Evolutionary conservation across 352 stramenopile genomes (phyloP).

Genomic region (Phytopythium oedochilum): DNA sequence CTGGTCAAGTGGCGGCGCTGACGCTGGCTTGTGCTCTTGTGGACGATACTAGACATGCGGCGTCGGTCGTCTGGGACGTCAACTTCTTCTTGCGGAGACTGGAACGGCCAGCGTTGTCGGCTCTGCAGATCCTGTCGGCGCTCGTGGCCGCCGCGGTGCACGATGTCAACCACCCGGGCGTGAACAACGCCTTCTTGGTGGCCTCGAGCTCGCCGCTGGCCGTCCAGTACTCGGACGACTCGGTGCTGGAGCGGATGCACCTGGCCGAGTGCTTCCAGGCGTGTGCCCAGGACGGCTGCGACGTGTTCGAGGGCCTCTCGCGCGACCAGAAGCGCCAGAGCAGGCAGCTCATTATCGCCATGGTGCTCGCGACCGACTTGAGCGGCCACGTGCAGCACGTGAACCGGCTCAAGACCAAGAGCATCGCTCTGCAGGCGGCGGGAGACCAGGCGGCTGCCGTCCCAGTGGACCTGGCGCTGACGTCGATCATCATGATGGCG

Average conservation of each 20-base stretch:
- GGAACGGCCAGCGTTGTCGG: constrained; percentile 22
- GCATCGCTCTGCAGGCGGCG: constrained; percentile 35
- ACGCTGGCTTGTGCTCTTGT: no score
- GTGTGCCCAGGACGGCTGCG: constrained; percentile 58
- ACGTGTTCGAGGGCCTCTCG: constrained; percentile 62
- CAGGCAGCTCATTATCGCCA: constrained; percentile 70
- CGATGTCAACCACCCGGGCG: constrained; percentile 91
- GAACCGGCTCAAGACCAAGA: constrained; percentile 71
- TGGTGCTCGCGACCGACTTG: constrained; percentile 83
- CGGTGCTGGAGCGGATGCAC: constrained; percentile 87
- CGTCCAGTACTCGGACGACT: constrained; percentile 92
- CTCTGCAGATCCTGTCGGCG: constrained; percentile 67
- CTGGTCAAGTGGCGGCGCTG: no score
- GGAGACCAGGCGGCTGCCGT: constrained; percentile 19
- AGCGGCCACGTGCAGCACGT: constrained; percentile 72
- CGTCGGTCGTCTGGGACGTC: constrained; percentile 69
- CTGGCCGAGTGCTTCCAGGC: constrained; percentile 64
- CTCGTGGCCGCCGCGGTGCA: constrained; percentile 89
- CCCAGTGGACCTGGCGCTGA: constrained; percentile 50
- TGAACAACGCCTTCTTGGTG: constrained; percentile 91
- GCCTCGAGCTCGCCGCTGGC: constrained; percentile 79
- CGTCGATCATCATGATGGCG: constrained; percentile 74
- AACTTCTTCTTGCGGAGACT: constrained; percentile 60
- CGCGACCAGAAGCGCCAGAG: constrained; percentile 44
- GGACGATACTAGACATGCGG: constrained; percentile 54